Conservation (phyloP, 1,139 yeast genomes). For the Saccharomycopsis hybrid region DNA sequence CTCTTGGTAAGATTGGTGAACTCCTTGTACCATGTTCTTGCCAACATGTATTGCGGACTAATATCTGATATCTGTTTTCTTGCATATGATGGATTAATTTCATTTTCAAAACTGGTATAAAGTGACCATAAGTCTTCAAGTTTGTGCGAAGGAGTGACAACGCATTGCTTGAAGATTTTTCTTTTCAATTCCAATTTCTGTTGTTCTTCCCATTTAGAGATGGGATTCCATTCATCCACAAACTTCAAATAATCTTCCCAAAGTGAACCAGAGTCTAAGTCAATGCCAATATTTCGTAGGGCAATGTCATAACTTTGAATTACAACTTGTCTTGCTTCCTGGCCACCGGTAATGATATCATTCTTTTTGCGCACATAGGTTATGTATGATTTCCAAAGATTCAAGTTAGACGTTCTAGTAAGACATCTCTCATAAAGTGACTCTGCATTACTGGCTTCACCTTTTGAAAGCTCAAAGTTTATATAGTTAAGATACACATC, state of each 20-base stretch:
- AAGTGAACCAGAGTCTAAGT: constrained; percentile 60
- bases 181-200: constrained; percentile 75
- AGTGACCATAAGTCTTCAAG: constrained; percentile 76
- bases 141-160: constrained; percentile 65
- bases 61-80: constrained; percentile 80
- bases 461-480: constrained; percentile 58
- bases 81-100: constrained; percentile 67
- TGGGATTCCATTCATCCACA: constrained; percentile 70
- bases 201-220: constrained; percentile 81
- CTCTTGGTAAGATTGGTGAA: constrained; percentile 53
- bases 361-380: constrained; percentile 75
- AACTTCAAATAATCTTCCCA: constrained; percentile 87
- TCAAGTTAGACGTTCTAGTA: constrained; percentile 51
- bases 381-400: constrained; percentile 69
- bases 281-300: constrained; percentile 69
- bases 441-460: constrained; percentile 65
- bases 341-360: constrained; percentile 78
- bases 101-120: constrained; percentile 80
- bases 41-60: constrained; percentile 84
- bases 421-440: constrained; percentile 54
- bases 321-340: constrained; percentile 69
- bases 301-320: constrained; percentile 85
- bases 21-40: constrained; percentile 73
- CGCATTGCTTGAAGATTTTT: constrained; percentile 63
- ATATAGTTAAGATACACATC: constrained; percentile 71